These are phyloP conservation scores for Marasmius fiardii DNA, from an alignment of 1,284 basidiomycete species.

Conservation along the genomic window DNA sequence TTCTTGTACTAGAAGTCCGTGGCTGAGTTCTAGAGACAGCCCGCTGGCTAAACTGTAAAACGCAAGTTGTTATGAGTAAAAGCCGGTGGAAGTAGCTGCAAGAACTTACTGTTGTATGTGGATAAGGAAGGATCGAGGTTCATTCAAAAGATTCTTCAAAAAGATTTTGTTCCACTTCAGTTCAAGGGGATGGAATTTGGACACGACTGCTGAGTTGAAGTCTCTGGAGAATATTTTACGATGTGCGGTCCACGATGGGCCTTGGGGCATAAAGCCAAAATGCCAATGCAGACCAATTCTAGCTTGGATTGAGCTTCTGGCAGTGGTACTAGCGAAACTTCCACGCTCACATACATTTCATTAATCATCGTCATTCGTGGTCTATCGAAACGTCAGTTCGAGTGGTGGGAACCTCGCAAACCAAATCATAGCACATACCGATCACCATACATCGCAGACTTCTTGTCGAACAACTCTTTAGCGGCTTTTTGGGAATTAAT, in stretches of 20 bases:
- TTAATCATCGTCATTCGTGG: slow-evolving; percentile 23
- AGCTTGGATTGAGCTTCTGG: neutral
- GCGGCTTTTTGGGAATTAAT: slow-evolving; percentile 22
- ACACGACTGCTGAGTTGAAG: slow-evolving; percentile 23
- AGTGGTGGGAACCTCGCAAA: too few relatives aligned
- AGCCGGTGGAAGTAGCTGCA: neutral
- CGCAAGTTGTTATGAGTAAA: neutral
- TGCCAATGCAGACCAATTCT: slow-evolving; percentile 39
- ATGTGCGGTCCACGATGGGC: slow-evolving; percentile 34
- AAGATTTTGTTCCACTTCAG: slow-evolving; percentile 29
- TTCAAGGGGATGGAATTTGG: slow-evolving; percentile 26
- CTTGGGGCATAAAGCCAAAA: slow-evolving; percentile 36
- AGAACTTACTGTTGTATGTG: slow-evolving; percentile 32
- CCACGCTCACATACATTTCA: slow-evolving; percentile 16
- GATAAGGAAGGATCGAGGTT: slow-evolving; percentile 27
- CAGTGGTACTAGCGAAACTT: neutral
- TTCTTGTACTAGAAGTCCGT: slow-evolving; percentile 20
- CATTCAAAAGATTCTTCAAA: slow-evolving; percentile 28
- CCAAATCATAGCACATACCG: slow-evolving; percentile 10
- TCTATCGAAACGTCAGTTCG: slow-evolving; percentile 4
- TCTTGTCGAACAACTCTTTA: slow-evolving; percentile 21
- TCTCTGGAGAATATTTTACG: slow-evolving; percentile 32
- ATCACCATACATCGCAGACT: slow-evolving; percentile 26
- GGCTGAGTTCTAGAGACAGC: slow-evolving; percentile 15
- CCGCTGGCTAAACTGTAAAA: slow-evolving; percentile 16